Evolutionary conservation across 2,329 filamentous ascomycete genomes (phyloP).

Genomic region (Chrysosporium queenslandicum): DNA sequence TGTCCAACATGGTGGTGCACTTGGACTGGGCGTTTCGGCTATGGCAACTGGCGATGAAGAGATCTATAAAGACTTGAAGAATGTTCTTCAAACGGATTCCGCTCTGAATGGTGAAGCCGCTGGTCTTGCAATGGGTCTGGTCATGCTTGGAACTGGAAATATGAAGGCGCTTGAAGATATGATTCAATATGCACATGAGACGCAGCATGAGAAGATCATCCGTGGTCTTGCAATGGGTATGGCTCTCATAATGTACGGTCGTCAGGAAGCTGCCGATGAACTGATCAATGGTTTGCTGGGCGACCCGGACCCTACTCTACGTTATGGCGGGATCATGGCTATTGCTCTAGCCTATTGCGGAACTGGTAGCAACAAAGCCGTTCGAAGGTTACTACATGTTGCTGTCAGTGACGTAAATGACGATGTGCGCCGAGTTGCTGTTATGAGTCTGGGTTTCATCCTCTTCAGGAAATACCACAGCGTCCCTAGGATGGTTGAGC

Average conservation of each 20-base stretch:
- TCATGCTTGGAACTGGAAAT: slow-evolving; percentile 98
- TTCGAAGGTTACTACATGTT: slow-evolving; percentile 86
- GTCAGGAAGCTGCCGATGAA: slow-evolving; percentile 88
- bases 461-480: slow-evolving; percentile 95
- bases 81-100: slow-evolving; percentile 82
- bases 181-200: slow-evolving; percentile 96
- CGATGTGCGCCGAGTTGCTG: slow-evolving; percentile 87
- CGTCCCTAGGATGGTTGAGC: slow-evolving; percentile 96
- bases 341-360: slow-evolving; percentile 95
- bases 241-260: slow-evolving; percentile 96
- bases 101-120: slow-evolving; percentile 96
- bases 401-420: slow-evolving; percentile 98
- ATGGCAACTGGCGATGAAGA: slow-evolving; percentile 91
- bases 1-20: slow-evolving; percentile 89
- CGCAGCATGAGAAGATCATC: slow-evolving; percentile 97
- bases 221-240: slow-evolving; percentile 91
- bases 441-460: slow-evolving; percentile 97
- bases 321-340: slow-evolving; percentile 98
- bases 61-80: slow-evolving; percentile 84
- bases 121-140: slow-evolving; percentile 88
- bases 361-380: slow-evolving; percentile 96
- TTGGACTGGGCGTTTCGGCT: slow-evolving; percentile 89
- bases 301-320: slow-evolving; percentile 83
- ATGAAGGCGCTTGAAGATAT: slow-evolving; percentile 88
- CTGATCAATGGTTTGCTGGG: slow-evolving; percentile 87